Evolutionary conservation across 23 red algal genomes (phyloP).

Genomic region (Gracilaria domingensis): DNA sequence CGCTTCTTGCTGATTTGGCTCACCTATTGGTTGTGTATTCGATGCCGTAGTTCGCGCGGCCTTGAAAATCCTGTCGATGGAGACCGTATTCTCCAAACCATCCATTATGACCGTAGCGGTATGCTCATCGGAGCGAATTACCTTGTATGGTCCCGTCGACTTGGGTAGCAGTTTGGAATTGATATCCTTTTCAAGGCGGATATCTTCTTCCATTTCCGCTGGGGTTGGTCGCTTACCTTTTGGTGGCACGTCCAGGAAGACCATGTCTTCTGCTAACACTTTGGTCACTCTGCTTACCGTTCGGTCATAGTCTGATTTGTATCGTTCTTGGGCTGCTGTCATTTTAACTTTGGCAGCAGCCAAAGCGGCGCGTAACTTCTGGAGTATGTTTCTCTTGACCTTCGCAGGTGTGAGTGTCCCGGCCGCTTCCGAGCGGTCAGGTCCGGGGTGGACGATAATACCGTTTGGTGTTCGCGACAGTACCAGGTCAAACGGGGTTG

Average conservation of each 20-base stretch:
- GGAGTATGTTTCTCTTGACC: neutral
- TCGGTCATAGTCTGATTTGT: neutral
- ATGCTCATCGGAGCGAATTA: neutral
- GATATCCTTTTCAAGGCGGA: neutral
- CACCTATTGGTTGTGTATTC: no score
- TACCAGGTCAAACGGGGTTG: neutral
- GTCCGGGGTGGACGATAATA: neutral
- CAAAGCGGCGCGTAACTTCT: no score
- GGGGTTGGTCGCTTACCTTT: neutral
- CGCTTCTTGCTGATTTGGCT: no score
- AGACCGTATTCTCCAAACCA: neutral
- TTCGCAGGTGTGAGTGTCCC: neutral
- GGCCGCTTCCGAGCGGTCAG: neutral
- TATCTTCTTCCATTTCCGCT: neutral
- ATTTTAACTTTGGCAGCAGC: neutral
- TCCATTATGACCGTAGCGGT: neutral
- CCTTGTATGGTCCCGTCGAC: neutral
- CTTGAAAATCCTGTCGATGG: neutral
- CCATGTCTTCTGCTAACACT: neutral
- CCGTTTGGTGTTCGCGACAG: neutral
- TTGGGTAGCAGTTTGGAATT: neutral
- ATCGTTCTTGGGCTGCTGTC: neutral
- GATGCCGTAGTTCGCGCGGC: no score
- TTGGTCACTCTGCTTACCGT: neutral
- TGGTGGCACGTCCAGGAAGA: neutral